These are phyloP conservation scores for Globisporangium polare DNA, from an alignment of 352 stramenopile species.

Conservation along the genomic window DNA sequence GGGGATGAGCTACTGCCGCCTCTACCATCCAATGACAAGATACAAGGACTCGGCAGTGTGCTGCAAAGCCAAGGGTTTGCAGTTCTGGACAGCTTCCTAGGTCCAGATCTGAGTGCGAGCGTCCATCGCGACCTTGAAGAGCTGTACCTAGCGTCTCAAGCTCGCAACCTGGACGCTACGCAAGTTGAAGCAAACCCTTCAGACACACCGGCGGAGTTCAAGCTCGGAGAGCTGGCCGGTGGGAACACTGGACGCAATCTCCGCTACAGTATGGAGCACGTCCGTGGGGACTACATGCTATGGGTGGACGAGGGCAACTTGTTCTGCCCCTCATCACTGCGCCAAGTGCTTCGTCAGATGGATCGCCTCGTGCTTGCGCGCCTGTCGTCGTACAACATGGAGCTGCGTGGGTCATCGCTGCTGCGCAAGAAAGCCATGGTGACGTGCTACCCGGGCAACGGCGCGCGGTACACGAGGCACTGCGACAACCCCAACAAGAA, in stretches of 20 bases:
- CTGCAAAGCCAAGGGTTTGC: conserved; percentile 24
- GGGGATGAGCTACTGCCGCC: conserved; percentile 24
- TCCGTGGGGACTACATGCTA: conserved; percentile 45
- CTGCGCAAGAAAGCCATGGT: conserved; percentile 47
- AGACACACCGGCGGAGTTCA: conserved; percentile 12
- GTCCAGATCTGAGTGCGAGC: conserved; percentile 7
- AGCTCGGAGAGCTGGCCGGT: conserved; percentile 34
- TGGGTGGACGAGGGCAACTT: conserved; percentile 43
- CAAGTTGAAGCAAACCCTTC: background rate
- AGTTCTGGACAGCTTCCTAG: conserved; percentile 34
- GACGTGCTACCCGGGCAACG: conserved; percentile 42
- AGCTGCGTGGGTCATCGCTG: conserved; percentile 23
- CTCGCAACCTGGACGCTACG: background rate
- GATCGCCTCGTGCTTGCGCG: conserved; percentile 37
- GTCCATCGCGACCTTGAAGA: conserved; percentile 20
- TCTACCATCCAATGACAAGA: conserved; percentile 16
- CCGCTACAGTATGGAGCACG: conserved; percentile 41
- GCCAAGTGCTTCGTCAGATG: conserved; percentile 28
- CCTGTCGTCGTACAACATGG: conserved; percentile 17
- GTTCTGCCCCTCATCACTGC: conserved; percentile 23
- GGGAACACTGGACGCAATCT: conserved; percentile 41
- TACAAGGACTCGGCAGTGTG: conserved; percentile 12
- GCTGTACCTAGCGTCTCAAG: conserved; percentile 20
- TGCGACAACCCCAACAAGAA: conserved; percentile 52
- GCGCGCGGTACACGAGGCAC: conserved; percentile 39